Evolutionary conservation across 1,284 basidiomycete genomes (phyloP), one percentile per base, ranked within the genome.

Genomic region (Microbotryum scabiosae): DNA sequence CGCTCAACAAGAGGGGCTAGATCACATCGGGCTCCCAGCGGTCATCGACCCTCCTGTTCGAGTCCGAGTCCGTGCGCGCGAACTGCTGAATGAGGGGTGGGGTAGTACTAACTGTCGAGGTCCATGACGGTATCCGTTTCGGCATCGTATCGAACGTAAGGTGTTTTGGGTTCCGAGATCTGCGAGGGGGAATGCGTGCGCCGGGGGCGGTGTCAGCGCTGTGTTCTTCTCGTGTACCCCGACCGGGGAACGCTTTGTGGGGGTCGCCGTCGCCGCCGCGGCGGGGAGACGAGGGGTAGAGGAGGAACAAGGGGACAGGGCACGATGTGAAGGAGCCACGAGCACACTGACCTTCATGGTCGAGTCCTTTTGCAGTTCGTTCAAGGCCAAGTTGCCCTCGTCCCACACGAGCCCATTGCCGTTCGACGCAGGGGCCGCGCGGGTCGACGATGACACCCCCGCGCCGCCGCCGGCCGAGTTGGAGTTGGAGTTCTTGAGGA

Each of bases 81-180:
- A 41, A 41, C 14, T 41, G 36, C 36, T 4, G 36, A 41, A 47
- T 30, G 14, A 25, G 25, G 16, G 20, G 6, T 28, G 26, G 25
- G 55, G n/a, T 9, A 44, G 23, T 25, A 59, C 64, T 36, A 4
- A 68, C 68, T 65, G 66, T 72, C 70, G 28, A 72, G 57, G 57
- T 72, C 70, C 70, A 70, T 70, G 51, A 72, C 71, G 25, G 62
- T 57, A 57, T 72, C 71, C n/a, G 68, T 72, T 53, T 72, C 71
- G 6, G 71, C 64, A 58, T 72, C 62, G 67, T 72, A 72, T 23
- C 67, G 59, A 10, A 72, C 70, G 56, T 65, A 72, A 2, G 70
- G 70, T 21, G 68, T 71, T 61, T 43, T 41, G 36, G 36, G 36
- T 41, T 41, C 36, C 36, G 36, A 41, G 36, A 41, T 41, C 36